Percentiles rank a stretch among this genome's conserved stretches.
Evolutionary conservation across 441 rosid species (phyloP).

Genomic region (Cnidoscolus chayamansa): DNA sequence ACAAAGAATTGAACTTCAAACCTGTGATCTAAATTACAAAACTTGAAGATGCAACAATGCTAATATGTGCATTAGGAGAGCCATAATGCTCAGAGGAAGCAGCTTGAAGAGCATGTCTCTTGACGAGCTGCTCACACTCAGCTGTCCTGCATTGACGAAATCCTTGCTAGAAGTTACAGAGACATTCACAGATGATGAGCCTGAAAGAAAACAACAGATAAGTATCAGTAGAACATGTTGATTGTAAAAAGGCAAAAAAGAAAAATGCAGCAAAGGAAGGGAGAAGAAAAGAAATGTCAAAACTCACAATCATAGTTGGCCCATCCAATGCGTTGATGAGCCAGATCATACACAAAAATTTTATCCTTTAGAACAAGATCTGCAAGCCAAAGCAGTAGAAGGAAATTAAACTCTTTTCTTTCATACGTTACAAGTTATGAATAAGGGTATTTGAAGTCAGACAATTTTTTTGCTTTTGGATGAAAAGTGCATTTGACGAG

Average conservation of each 20-base stretch:
- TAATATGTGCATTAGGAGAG: slow-evolving; percentile 40
- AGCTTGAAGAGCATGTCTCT: slow-evolving; percentile 45
- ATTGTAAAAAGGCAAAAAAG: background rate
- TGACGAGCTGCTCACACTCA: slow-evolving; percentile 47
- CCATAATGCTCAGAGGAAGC: slow-evolving; percentile 30
- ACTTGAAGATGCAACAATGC: slow-evolving; percentile 29
- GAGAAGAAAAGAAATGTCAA: background rate
- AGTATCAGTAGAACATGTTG: background rate
- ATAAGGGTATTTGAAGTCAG: background rate
- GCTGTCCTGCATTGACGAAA: slow-evolving; percentile 72
- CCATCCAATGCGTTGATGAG: slow-evolving; percentile 90
- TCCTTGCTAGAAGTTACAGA: slow-evolving; percentile 67
- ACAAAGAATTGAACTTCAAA: slow-evolving; percentile 30
- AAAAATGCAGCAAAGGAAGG: background rate
- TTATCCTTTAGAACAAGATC: slow-evolving; percentile 93
- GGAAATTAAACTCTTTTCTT: background rate
- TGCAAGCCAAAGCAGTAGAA: slow-evolving; percentile 34
- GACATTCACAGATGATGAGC: slow-evolving; percentile 76
- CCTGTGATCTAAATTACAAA: slow-evolving; percentile 32
- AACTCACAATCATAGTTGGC: slow-evolving; percentile 83
- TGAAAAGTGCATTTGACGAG: background rate
- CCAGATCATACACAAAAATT: slow-evolving; percentile 82
- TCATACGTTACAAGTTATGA: background rate
- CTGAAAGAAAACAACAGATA: slow-evolving; percentile 29
- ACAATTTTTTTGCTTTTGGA: background rate